Evolutionary conservation across 768 basidiomycete species (phyloP).

Genomic region (Tephrocybe sp.): DNA sequence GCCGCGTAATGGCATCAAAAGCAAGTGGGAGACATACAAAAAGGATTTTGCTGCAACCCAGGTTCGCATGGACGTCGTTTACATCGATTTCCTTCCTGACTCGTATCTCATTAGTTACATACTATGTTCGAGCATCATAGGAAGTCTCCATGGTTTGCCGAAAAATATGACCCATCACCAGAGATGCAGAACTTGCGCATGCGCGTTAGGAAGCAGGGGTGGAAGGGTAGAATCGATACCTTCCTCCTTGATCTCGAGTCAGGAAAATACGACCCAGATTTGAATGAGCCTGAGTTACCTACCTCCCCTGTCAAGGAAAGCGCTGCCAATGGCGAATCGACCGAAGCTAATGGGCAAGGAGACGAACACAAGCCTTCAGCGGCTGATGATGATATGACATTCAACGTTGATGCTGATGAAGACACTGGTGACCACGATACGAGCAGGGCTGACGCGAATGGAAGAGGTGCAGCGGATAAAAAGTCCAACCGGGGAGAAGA

Average conservation of each 20-base stretch:
- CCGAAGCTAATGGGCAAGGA: conserved; percentile 39
- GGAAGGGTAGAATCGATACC: conserved; percentile 67
- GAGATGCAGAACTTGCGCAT: conserved; percentile 70
- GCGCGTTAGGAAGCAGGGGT: conserved; percentile 81
- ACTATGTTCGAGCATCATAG: conserved; percentile 95
- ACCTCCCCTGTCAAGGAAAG: conserved; percentile 53
- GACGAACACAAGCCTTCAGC: conserved; percentile 54
- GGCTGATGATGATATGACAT: conserved; percentile 74
- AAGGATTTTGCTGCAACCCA: conserved; percentile 85
- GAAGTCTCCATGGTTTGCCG: conserved; percentile 95
- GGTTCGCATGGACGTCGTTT: conserved; percentile 50
- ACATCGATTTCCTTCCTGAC: conserved; percentile 24
- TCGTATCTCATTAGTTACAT: conserved; percentile 68
- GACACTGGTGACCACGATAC: conserved; percentile 61
- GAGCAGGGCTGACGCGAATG: conserved; percentile 54
- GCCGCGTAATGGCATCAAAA: conserved; percentile 79
- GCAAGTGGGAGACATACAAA: conserved; percentile 91
- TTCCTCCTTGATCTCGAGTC: conserved; percentile 81
- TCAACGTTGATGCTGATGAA: conserved; percentile 69
- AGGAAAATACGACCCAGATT: conserved; percentile 82
- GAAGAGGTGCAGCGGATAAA: conserved; percentile 45
- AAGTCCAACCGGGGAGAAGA: conserved; percentile 67
- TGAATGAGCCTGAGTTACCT: conserved; percentile 55
- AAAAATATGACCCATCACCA: conserved; percentile 84
- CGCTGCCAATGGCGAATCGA: conserved; percentile 38